Evolutionary conservation across 169 alveolate species (phyloP).

Genomic region (Amoebophrya sp.): DNA sequence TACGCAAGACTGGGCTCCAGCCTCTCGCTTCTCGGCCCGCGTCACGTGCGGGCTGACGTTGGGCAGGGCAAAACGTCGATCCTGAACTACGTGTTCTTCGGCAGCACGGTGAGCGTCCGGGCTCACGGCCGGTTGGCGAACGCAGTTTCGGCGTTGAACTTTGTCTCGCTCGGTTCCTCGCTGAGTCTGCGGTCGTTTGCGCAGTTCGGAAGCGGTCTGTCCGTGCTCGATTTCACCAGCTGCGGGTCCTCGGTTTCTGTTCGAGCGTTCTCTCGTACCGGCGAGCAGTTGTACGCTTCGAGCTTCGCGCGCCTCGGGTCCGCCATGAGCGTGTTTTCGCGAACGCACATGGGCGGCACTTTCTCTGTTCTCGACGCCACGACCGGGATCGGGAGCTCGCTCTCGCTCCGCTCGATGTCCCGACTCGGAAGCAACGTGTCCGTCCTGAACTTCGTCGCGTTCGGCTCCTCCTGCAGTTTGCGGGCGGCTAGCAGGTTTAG

Average conservation of each 20-base stretch:
- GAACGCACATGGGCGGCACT: neutral
- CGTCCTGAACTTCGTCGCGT: neutral
- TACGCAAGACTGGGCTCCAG: constrained; percentile 2
- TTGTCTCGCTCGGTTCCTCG: neutral
- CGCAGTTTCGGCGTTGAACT: neutral
- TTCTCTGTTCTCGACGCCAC: neutral
- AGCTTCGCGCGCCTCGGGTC: neutral
- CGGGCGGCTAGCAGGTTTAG: neutral
- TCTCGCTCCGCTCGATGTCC: neutral
- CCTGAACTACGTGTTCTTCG: neutral
- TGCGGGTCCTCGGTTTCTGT: constrained; percentile 6
- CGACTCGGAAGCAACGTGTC: neutral
- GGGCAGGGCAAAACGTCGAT: neutral
- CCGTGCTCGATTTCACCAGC: constrained; percentile 23
- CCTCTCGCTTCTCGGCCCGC: neutral
- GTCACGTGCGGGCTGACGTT: neutral
- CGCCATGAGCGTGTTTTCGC: neutral
- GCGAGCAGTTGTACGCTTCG: neutral
- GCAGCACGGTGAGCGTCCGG: constrained; percentile 6
- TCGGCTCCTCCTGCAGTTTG: neutral
- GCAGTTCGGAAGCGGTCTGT: neutral
- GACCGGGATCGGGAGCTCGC: constrained; percentile 1
- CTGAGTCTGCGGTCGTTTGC: neutral
- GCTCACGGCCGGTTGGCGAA: neutral
- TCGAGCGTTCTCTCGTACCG: neutral